Conservation (phyloP, 2,329 filamentous ascomycete species). For the Colletotrichum spaethianum region DNA sequence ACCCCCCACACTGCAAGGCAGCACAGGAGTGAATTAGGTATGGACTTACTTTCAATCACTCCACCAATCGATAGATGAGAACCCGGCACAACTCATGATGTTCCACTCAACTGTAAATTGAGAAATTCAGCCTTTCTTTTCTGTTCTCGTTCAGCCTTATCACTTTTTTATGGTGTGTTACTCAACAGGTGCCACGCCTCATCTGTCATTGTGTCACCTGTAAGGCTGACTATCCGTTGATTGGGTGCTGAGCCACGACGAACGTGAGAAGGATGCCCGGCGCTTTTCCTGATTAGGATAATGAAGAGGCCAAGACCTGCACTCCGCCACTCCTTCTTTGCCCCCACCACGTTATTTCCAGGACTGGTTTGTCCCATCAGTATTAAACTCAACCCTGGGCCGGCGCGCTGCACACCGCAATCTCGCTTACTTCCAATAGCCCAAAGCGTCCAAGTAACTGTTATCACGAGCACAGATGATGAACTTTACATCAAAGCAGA, state of each 20-base stretch:
- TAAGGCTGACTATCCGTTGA: background rate
- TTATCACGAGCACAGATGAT: background rate
- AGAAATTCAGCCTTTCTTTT: background rate
- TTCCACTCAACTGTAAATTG: background rate
- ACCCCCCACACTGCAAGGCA: background rate
- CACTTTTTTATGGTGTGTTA: background rate
- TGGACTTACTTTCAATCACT: too few species aligned
- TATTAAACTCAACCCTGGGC: slow-evolving; percentile 1
- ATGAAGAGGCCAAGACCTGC: slow-evolving; percentile 40
- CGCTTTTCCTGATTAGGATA: slow-evolving; percentile 36
- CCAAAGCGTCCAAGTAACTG: slow-evolving; percentile 7
- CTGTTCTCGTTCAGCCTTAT: background rate
- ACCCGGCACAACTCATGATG: too few species aligned
- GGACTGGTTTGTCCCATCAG: background rate
- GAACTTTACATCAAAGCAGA: background rate
- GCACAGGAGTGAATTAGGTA: too few species aligned
- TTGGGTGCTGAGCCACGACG: background rate
- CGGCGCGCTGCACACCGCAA: background rate
- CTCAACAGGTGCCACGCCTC: background rate
- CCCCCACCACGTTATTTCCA: background rate
- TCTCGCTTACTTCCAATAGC: slow-evolving; percentile 24
- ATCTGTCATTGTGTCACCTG: background rate
- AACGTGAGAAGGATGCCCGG: slow-evolving; percentile 2
- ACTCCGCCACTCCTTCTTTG: background rate
- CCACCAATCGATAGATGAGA: background rate